These are phyloP conservation scores for Basipetospora chlamydospora DNA, from an alignment of 2,329 filamentous ascomycete genomes.

Conservation along the genomic window DNA sequence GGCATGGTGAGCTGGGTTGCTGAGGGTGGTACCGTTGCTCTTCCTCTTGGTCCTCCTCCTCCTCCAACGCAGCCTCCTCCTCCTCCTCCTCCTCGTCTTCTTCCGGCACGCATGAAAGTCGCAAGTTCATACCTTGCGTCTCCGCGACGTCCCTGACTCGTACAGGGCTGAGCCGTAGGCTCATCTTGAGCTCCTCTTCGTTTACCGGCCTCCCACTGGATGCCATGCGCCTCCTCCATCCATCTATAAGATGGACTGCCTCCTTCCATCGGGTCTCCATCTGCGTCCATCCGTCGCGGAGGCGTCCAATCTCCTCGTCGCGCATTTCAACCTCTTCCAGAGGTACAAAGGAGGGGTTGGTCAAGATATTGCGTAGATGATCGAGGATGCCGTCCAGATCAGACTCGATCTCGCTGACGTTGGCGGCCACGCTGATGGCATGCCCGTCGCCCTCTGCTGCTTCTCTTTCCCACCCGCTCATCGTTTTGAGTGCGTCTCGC, in stretches of 20 bases:
- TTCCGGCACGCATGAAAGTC: slow-evolving; percentile 31
- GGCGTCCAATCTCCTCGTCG: slow-evolving; percentile 74
- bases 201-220: slow-evolving; percentile 55
- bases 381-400: slow-evolving; percentile 68
- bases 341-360: slow-evolving; percentile 90
- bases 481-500: slow-evolving; percentile 54
- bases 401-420: slow-evolving; percentile 50
- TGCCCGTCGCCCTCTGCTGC: slow-evolving; percentile 16
- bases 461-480: slow-evolving; percentile 39
- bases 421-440: slow-evolving; percentile 20
- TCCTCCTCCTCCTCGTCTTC: slow-evolving; percentile 22
- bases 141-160: slow-evolving; percentile 37
- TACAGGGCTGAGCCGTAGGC: slow-evolving; percentile 48
- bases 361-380: slow-evolving; percentile 70
- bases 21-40: not conserved
- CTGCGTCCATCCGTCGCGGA: slow-evolving; percentile 79
- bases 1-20: too few relatives aligned
- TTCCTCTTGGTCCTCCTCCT: slow-evolving; percentile 8
- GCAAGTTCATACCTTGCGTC: slow-evolving; percentile 20
- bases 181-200: slow-evolving; percentile 52
- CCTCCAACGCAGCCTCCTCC: slow-evolving; percentile 8
- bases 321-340: slow-evolving; percentile 88
- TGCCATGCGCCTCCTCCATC: slow-evolving; percentile 75
- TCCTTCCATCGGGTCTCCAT: slow-evolving; percentile 89
- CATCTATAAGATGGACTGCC: slow-evolving; percentile 78